Conservation (phyloP, 2,329 filamentous ascomycete species). For the Lachnellula willkommii region DNA sequence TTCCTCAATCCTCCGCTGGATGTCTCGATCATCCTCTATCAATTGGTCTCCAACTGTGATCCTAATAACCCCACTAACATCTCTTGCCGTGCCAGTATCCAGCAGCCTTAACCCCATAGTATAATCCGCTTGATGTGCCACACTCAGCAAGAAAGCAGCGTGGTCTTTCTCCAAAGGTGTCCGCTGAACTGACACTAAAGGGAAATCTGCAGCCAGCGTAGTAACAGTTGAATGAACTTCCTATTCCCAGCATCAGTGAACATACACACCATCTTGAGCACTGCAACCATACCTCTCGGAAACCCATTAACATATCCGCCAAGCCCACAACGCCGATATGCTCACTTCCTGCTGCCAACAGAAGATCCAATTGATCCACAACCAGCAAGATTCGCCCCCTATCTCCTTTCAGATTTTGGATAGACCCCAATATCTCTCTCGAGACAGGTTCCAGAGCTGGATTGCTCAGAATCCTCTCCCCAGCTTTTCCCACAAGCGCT, state of each 20-base stretch:
- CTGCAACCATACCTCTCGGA: constrained; percentile 55
- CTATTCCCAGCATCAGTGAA: constrained; percentile 34
- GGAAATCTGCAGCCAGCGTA: constrained; percentile 65
- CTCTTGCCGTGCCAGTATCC: constrained; percentile 82
- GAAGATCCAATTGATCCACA: constrained; percentile 59
- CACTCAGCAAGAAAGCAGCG: constrained; percentile 62
- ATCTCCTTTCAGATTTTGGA: constrained; percentile 14
- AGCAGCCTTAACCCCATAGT: constrained; percentile 69
- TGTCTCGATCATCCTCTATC: constrained; percentile 28
- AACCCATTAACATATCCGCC: constrained; percentile 50
- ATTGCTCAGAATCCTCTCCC: constrained; percentile 14
- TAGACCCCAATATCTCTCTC: constrained; percentile 16
- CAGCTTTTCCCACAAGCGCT: neutral
- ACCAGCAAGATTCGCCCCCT: constrained; percentile 50
- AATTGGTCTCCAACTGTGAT: constrained; percentile 54
- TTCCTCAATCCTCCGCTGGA: constrained; percentile 41
- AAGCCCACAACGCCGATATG: constrained; percentile 42
- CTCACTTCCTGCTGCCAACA: constrained; percentile 54
- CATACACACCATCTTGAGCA: constrained; percentile 11
- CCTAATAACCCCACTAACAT: constrained; percentile 83
- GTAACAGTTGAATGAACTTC: constrained; percentile 61
- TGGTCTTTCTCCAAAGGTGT: constrained; percentile 67
- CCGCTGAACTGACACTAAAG: constrained; percentile 56
- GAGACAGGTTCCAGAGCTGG: constrained; percentile 16
- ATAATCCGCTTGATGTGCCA: constrained; percentile 70